These are phyloP conservation scores for Trametes pubescens DNA, from an alignment of 1,284 basidiomycete genomes.

Conservation along the genomic window DNA sequence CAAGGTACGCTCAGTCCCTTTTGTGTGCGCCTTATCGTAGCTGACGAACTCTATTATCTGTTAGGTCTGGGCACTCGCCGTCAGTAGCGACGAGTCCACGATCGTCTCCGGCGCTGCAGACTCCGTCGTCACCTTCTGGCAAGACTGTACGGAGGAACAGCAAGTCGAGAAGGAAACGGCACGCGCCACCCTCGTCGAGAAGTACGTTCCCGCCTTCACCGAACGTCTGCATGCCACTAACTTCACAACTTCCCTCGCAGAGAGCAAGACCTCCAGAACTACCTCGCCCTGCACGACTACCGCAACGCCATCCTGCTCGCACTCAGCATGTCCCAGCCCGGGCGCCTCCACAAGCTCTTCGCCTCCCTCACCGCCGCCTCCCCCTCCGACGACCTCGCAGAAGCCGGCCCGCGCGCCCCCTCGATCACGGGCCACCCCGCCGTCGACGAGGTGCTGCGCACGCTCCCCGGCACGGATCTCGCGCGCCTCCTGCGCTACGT, in stretches of 20 bases:
- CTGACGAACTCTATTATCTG: slow-evolving; percentile 5
- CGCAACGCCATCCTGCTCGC: slow-evolving; percentile 91
- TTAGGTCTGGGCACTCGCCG: slow-evolving; percentile 92
- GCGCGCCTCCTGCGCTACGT: slow-evolving; percentile 85
- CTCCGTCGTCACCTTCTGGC: slow-evolving; percentile 93
- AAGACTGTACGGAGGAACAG: slow-evolving; percentile 88
- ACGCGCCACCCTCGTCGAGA: slow-evolving; percentile 76
- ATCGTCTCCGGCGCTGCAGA: slow-evolving; percentile 96
- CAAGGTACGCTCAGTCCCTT: slow-evolving; percentile 65
- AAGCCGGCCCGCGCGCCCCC: neutral
- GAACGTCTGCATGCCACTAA: slow-evolving; percentile 14
- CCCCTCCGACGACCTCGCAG: slow-evolving; percentile 12
- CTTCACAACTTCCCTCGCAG: slow-evolving; percentile 54
- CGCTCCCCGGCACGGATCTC: slow-evolving; percentile 77
- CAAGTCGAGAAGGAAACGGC: slow-evolving; percentile 78
- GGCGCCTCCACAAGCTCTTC: slow-evolving; percentile 87
- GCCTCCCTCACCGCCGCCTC: slow-evolving; percentile 56
- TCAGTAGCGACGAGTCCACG: slow-evolving; percentile 79
- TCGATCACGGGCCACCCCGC: slow-evolving; percentile 72
- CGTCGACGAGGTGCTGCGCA: slow-evolving; percentile 85
- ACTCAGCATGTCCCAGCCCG: slow-evolving; percentile 92
- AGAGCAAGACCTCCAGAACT: slow-evolving; percentile 96
- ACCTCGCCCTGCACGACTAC: slow-evolving; percentile 89
- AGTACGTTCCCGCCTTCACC: slow-evolving; percentile 57
- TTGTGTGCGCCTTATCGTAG: neutral